Percentiles rank a stretch among this genome's conserved stretches.
Conservation (phyloP, 2,329 filamentous ascomycete genomes). For the Colletotrichum liaoningense region DNA sequence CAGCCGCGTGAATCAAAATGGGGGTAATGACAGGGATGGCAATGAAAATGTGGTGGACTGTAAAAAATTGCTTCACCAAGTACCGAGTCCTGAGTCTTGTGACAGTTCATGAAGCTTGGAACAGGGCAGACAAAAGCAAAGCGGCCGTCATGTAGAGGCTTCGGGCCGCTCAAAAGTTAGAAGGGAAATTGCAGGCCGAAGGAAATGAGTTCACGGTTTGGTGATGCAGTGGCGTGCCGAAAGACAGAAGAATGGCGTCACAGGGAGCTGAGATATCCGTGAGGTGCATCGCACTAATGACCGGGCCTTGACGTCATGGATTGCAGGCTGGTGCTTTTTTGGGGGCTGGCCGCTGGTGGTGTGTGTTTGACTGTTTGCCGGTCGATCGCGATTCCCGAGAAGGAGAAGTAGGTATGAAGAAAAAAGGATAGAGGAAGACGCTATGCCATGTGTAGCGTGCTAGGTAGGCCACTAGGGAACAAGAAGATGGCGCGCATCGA, state of each 20-base stretch:
- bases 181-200: slow-evolving; percentile 6
- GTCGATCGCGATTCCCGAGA: slow-evolving; percentile 16
- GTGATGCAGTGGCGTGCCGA: slow-evolving; percentile 34
- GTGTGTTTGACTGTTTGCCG: not conserved
- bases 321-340: slow-evolving; percentile 1
- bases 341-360: not conserved
- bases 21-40: not conserved
- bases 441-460: not conserved
- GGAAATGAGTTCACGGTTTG: slow-evolving; percentile 2
- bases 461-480: not conserved
- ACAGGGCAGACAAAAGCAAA: not conserved
- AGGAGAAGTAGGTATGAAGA: not conserved
- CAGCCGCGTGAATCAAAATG: not conserved
- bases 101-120: not conserved
- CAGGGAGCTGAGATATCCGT: slow-evolving; percentile 3
- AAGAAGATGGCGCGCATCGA: not conserved
- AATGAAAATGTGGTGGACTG: not conserved
- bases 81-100: not conserved
- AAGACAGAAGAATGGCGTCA: slow-evolving; percentile 32
- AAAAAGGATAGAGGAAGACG: not conserved
- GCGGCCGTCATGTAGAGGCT: not conserved
- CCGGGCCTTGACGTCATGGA: slow-evolving; percentile 33
- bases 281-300: slow-evolving; percentile 26
- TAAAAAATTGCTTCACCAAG: not conserved
- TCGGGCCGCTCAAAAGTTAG: not conserved